phyloP scores from a whole-genome alignment of 78 protist genomes.

The Mantamonas sphyraenae region DNA sequence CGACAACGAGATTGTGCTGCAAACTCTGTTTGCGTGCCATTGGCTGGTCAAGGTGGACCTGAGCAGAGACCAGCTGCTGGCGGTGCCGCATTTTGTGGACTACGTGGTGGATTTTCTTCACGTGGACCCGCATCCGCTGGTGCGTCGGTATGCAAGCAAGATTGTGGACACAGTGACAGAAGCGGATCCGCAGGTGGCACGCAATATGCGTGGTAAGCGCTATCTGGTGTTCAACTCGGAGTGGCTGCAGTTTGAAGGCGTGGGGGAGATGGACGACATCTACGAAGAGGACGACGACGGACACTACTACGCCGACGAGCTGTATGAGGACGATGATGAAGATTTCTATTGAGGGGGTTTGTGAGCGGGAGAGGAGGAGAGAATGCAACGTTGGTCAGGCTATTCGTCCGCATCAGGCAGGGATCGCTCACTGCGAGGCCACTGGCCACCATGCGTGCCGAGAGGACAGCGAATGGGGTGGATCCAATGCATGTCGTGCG shows the following conservation, averaged over 20 bases:
- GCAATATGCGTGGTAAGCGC: conserved; percentile 5
- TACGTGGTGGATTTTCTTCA: background rate
- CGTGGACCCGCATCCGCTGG: background rate
- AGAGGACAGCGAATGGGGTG: too few species aligned
- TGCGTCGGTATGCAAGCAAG: background rate
- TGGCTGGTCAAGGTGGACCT: background rate
- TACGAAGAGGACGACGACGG: background rate
- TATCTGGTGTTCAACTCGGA: conserved; percentile 6
- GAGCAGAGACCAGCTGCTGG: background rate
- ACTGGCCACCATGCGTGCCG: too few species aligned
- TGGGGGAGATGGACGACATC: background rate
- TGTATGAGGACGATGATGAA: too few species aligned
- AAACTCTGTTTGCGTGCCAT: background rate
- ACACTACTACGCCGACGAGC: too few species aligned
- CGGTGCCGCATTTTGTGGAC: background rate
- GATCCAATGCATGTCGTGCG: too few species aligned
- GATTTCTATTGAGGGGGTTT: too few species aligned
- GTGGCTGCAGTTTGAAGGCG: conserved; percentile 6
- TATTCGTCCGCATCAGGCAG: too few species aligned
- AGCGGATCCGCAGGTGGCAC: background rate
- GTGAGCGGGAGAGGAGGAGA: too few species aligned
- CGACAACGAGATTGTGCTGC: conserved; percentile 29
- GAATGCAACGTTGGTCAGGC: too few species aligned
- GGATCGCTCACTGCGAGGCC: too few species aligned
- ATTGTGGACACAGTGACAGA: conserved; percentile 9